These are phyloP conservation scores for Coix lacrymajobi DNA, from an alignment of 176 grass and related monocot species.

Conservation along the genomic window DNA sequence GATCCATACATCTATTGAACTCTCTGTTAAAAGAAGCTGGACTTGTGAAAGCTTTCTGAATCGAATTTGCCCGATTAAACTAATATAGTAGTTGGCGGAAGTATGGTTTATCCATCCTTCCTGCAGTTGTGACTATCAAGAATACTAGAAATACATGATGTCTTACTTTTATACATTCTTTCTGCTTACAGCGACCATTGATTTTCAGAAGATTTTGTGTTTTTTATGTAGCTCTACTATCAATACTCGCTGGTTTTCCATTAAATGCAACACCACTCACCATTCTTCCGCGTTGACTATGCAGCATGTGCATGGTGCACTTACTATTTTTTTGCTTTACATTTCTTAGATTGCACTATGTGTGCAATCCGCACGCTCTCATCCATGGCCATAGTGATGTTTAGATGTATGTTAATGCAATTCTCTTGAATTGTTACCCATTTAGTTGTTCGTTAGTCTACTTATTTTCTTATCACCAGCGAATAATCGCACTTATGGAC, in stretches of 20 bases:
- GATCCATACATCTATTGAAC: neutral
- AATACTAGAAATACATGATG: neutral
- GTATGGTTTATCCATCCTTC: neutral
- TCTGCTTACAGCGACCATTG: neutral
- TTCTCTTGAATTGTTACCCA: neutral
- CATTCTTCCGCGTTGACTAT: neutral
- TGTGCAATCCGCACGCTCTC: neutral
- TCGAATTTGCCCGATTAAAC: neutral
- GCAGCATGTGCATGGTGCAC: neutral
- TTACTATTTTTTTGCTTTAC: neutral
- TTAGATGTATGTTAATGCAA: neutral
- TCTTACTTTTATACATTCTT: neutral
- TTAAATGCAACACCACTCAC: neutral
- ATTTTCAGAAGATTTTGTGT: neutral
- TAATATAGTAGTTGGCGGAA: neutral
- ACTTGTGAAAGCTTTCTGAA: neutral
- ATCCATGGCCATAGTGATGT: neutral
- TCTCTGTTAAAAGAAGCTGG: neutral
- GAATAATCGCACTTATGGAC: neutral
- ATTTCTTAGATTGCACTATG: neutral
- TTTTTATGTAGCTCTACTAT: neutral
- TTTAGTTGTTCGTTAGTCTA: neutral
- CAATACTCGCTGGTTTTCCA: neutral
- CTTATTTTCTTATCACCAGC: neutral
- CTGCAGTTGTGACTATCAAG: neutral